Percentiles rank a stretch among this genome's conserved stretches.
These are phyloP conservation scores for Bertia moriformis DNA, from an alignment of 2,329 filamentous ascomycete species.

Conservation along the genomic window DNA sequence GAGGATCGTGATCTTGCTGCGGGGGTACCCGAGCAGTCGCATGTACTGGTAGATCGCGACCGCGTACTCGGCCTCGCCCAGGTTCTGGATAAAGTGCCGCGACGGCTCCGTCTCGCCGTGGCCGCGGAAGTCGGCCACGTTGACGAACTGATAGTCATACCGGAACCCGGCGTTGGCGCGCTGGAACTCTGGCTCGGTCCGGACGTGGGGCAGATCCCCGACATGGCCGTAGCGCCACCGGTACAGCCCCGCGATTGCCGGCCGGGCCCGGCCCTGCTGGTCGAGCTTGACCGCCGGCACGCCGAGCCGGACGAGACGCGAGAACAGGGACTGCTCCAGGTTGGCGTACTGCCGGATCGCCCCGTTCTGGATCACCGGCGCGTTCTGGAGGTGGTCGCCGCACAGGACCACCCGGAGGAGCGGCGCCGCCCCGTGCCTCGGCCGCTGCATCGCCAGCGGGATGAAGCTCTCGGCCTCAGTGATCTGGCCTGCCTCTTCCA, in stretches of 20 bases:
- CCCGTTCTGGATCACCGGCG: slow-evolving; percentile 83
- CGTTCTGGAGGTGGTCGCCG: slow-evolving; percentile 93
- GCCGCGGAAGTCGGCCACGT: slow-evolving; percentile 85
- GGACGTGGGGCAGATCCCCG: slow-evolving; percentile 64
- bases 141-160: slow-evolving; percentile 91
- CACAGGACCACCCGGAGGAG: slow-evolving; percentile 82
- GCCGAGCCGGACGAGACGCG: slow-evolving; percentile 74
- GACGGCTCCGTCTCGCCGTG: slow-evolving; percentile 77
- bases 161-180: slow-evolving; percentile 80
- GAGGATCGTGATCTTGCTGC: slow-evolving; percentile 69
- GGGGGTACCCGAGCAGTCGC: slow-evolving; percentile 85
- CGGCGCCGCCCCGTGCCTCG: slow-evolving; percentile 55
- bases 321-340: slow-evolving; percentile 92
- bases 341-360: slow-evolving; percentile 93
- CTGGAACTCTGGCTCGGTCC: slow-evolving; percentile 55
- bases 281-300: slow-evolving; percentile 85
- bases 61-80: slow-evolving; percentile 92
- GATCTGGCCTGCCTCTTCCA: slow-evolving; percentile 97
- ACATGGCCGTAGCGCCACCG: slow-evolving; percentile 81
- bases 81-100: slow-evolving; percentile 88
- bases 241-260: slow-evolving; percentile 78
- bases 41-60: slow-evolving; percentile 96
- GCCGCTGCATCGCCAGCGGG: slow-evolving; percentile 79
- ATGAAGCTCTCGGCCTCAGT: slow-evolving; percentile 97
- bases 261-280: slow-evolving; percentile 80